Percentiles rank a stretch among this genome's conserved stretches.
These are phyloP conservation scores for Gonapodya prolifera DNA, from an alignment of 192 early-diverging fungal genomes.

Conservation along the genomic window DNA sequence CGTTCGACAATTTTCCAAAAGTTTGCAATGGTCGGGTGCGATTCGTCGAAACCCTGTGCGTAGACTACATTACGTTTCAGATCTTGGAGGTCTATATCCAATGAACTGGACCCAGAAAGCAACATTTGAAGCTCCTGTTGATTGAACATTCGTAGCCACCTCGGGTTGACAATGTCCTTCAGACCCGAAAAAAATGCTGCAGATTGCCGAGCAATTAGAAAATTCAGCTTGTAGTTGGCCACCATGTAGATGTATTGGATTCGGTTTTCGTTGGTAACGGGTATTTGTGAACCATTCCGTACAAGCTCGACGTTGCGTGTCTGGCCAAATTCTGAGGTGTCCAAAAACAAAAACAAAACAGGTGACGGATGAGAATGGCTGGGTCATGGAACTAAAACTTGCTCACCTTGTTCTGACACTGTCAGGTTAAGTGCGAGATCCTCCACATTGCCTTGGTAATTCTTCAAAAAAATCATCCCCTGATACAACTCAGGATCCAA, in stretches of 20 bases:
- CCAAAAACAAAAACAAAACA: conserved; percentile 6
- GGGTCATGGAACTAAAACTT: not conserved
- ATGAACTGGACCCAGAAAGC: conserved; percentile 57
- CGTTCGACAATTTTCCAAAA: conserved; percentile 61
- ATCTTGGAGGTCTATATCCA: conserved; percentile 66
- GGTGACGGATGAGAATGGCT: not conserved
- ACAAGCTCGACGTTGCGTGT: conserved; percentile 51
- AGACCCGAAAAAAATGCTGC: conserved; percentile 76
- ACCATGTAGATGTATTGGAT: conserved; percentile 76
- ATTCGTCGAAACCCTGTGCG: conserved; percentile 50
- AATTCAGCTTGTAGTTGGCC: conserved; percentile 80
- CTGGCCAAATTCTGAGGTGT: conserved; percentile 7
- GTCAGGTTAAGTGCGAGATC: conserved; percentile 57
- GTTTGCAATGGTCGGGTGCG: conserved; percentile 59
- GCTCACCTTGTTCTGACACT: conserved; percentile 40
- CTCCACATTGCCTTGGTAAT: conserved; percentile 54
- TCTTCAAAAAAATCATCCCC: conserved; percentile 58
- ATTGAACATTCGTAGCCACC: conserved; percentile 89
- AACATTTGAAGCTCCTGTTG: conserved; percentile 83
- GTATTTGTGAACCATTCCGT: conserved; percentile 55
- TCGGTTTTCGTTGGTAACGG: conserved; percentile 76
- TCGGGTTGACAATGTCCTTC: conserved; percentile 64
- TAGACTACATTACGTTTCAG: conserved; percentile 62
- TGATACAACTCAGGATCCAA: conserved; percentile 68
- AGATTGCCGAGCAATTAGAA: conserved; percentile 61